Evolutionary conservation across 73 alveolate genomes (phyloP).

Genomic region (Paramecium tetraurelia): DNA sequence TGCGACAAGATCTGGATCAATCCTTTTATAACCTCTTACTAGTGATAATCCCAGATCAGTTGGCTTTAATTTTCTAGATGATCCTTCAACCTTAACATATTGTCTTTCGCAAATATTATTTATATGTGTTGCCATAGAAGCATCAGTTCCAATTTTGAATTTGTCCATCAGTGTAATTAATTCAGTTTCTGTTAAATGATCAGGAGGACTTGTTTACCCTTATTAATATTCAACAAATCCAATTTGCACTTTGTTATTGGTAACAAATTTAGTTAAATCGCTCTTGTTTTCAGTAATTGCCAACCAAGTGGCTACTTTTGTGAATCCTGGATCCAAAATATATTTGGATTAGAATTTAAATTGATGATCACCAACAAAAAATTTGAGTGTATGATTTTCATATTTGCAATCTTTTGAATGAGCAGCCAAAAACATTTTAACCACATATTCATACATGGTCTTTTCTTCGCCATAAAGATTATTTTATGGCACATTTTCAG

Average conservation of each 20-base stretch:
- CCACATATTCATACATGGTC: constrained; percentile 72
- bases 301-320: constrained; percentile 63
- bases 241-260: constrained; percentile 57
- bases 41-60: constrained; percentile 97
- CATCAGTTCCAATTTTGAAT: constrained; percentile 99
- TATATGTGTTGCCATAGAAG: constrained; percentile 99
- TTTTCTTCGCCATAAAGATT: constrained; percentile 73
- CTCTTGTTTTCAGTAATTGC: background rate
- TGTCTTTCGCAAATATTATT: constrained; percentile 98
- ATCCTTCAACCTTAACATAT: constrained; percentile 91
- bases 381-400: constrained; percentile 79
- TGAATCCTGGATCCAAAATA: constrained; percentile 86
- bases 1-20: constrained; percentile 96
- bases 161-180: constrained; percentile 97
- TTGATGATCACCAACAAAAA: constrained; percentile 75
- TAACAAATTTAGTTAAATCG: background rate
- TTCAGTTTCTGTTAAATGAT: constrained; percentile 97
- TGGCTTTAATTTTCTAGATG: constrained; percentile 92
- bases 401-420: constrained; percentile 92
- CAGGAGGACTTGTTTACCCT: constrained; percentile 97
- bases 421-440: constrained; percentile 97
- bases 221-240: constrained; percentile 44
- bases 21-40: constrained; percentile 95
- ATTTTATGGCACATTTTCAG: constrained; percentile 82
- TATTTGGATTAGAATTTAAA: constrained; percentile 84